Conservation (phyloP, 495 filamentous ascomycete genomes). For the Xylaria telfairii region DNA sequence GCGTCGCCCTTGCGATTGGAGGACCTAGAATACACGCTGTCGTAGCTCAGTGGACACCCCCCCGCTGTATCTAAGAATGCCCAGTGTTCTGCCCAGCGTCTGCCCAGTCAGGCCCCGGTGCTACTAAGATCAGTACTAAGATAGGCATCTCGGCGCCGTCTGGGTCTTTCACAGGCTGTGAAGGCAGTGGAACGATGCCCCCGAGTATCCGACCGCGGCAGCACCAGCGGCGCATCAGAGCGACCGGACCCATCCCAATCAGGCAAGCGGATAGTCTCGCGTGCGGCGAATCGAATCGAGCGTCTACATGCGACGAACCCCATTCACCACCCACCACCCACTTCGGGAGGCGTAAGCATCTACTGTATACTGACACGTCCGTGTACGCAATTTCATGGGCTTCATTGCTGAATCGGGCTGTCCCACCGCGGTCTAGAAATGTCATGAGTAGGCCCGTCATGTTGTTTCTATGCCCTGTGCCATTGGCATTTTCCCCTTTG, state of each 20-base stretch:
- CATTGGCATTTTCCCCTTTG: background rate
- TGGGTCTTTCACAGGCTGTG: background rate
- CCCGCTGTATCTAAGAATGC: too few relatives aligned
- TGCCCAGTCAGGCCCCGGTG: too few relatives aligned
- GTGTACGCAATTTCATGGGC: background rate
- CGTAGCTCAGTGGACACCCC: too few relatives aligned
- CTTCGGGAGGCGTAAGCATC: background rate
- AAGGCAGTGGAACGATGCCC: constrained; percentile 11
- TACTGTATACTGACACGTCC: background rate
- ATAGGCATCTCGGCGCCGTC: background rate
- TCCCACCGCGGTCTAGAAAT: background rate
- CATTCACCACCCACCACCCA: background rate
- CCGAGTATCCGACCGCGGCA: constrained; percentile 18
- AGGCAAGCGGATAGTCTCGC: background rate
- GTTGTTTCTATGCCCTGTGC: background rate
- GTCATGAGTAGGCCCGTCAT: background rate
- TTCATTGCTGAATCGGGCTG: background rate
- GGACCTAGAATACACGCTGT: background rate
- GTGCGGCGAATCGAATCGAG: too few relatives aligned
- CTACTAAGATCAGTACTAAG: background rate
- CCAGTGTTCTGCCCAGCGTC: too few relatives aligned
- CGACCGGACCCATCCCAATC: background rate
- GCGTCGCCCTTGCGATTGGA: constrained; percentile 14
- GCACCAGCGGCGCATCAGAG: background rate
- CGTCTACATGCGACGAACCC: background rate